Conservation (phyloP, 1,284 basidiomycete genomes). For the Neonothopanus nambi region DNA sequence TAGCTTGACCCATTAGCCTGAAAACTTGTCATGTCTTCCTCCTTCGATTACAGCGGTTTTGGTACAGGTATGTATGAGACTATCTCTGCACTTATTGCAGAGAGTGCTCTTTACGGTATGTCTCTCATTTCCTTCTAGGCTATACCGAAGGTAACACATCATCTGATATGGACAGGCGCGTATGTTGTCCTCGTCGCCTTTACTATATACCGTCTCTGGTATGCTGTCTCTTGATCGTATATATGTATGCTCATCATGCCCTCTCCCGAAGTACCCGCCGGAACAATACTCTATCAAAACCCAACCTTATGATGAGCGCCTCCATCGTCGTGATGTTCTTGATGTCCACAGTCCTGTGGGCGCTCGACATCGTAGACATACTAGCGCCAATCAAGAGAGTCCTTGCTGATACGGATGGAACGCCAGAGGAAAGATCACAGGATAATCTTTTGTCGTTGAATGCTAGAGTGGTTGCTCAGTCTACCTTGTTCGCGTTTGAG, state of each 20-base stretch:
- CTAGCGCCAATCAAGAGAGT: background rate
- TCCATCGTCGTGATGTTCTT: conserved; percentile 4
- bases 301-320: background rate
- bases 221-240: background rate
- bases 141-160: background rate
- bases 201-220: background rate
- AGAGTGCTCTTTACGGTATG: conserved; percentile 4
- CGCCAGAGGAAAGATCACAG: background rate
- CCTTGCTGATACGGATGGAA: background rate
- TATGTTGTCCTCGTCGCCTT: conserved; percentile 3
- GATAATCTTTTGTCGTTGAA: background rate
- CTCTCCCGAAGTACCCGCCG: background rate
- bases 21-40: conserved; percentile 2
- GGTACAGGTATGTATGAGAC: conserved; percentile 1
- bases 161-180: background rate
- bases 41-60: background rate
- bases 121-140: too few relatives aligned
- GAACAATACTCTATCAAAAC: background rate
- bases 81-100: conserved; percentile 1
- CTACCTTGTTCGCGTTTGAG: conserved; percentile 6
- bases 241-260: background rate
- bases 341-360: conserved; percentile 5
- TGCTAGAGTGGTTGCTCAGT: background rate
- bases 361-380: conserved; percentile 7
- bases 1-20: too few relatives aligned